Evolutionary conservation across 148 eudicot species (phyloP), one percentile per base, ranked within the genome.

Genomic region (Heliamphora exappendiculata): DNA sequence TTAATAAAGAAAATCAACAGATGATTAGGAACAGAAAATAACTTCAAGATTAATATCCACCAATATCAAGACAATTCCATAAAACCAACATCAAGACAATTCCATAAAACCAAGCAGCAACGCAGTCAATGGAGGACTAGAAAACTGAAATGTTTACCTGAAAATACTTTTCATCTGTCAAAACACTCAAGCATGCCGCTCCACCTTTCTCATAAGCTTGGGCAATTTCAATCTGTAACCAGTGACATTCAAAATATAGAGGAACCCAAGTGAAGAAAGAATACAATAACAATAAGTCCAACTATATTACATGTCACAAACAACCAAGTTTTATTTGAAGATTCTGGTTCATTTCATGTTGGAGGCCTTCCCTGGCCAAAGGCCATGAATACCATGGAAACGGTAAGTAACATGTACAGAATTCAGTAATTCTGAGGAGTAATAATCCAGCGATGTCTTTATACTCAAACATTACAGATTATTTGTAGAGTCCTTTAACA

Each of bases 121-220:
- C 20, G 26, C 70, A 49, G 72, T 78, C 20, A 19, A 65, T 8
- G 0, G 26, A 57, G 60, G 33, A 19, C 20, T 16, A 29, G 42
- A 5, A 63, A 60, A 13, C 16, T 4, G 3, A 29, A 24, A 5
- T 67, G 17, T 54, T 66, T 70, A 95, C 98, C 86, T 95, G 91
- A 81, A 95, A 95, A 81, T 80, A 95, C 75, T 95, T 92, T 77
- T 86, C 76, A 80, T 95, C 98, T 3, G 98, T 95, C 81, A 95
- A 83, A 76, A 95, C 98, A 86, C 97, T 92, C 3, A 95, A 86
- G 85, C 98, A 95, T 47, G 98, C 97, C 54, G 98, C 98, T 78
- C 98, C 98, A 77, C 98, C 98, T 88, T 82, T 92, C 84, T 95
- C 97, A 78, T 95, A 95, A 75, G 97, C 93, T 83, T 82, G 88